Percentiles rank a stretch among this genome's conserved stretches.
These are phyloP conservation scores for Lathyrus tuberosus DNA, from an alignment of 306 rosid genomes.

Conservation along the genomic window DNA sequence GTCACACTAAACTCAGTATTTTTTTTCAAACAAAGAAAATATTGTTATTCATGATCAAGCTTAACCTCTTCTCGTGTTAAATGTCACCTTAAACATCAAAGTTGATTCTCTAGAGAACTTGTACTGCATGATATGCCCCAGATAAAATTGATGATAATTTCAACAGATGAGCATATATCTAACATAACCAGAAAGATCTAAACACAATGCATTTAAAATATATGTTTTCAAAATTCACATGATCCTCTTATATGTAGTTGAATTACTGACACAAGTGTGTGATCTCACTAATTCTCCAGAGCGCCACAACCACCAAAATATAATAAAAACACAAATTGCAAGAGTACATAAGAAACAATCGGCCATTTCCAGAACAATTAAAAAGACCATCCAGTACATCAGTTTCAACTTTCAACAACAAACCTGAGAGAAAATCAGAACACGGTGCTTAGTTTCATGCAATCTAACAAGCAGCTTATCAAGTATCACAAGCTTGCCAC, in stretches of 20 bases:
- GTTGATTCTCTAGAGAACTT: not conserved
- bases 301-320: slow-evolving; percentile 5
- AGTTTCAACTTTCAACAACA: slow-evolving; percentile 39
- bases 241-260: not conserved
- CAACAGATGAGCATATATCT: slow-evolving; percentile 11
- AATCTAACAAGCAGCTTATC: slow-evolving; percentile 92
- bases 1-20: not conserved
- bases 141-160: not conserved
- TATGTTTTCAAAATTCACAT: not conserved
- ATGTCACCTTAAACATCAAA: slow-evolving; percentile 6
- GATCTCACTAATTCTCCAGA: not conserved
- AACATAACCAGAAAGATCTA: not conserved
- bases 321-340: not conserved
- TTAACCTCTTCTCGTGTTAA: slow-evolving; percentile 2
- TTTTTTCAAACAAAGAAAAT: not conserved
- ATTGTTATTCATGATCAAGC: not conserved
- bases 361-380: slow-evolving; percentile 1
- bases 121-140: not conserved
- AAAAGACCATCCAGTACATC: slow-evolving; percentile 23
- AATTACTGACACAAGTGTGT: slow-evolving; percentile 4
- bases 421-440: slow-evolving; percentile 97
- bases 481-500: slow-evolving; percentile 95
- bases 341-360: slow-evolving; percentile 7
- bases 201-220: not conserved
- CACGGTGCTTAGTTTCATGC: slow-evolving; percentile 97